Conservation (phyloP, 495 filamentous ascomycete genomes). For the Daldinia grandis region DNA sequence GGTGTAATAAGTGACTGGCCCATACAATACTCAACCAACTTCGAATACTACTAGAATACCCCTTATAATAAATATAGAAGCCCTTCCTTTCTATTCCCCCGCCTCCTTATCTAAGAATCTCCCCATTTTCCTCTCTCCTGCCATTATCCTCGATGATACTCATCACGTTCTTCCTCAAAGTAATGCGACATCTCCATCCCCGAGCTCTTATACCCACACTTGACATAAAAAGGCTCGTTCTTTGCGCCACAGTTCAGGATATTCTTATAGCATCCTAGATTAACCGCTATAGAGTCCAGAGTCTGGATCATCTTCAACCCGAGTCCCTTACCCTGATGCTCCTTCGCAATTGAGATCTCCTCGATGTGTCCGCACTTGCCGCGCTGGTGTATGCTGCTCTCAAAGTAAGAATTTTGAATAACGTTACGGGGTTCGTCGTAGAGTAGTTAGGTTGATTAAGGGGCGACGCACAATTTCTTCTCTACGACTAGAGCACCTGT, state of each 20-base stretch:
- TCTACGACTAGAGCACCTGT: conserved; percentile 82
- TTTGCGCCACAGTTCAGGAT: conserved; percentile 54
- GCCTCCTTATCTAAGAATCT: not conserved
- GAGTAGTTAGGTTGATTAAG: too few relatives aligned
- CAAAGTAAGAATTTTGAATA: conserved; percentile 8
- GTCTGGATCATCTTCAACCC: conserved; percentile 84
- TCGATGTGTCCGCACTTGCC: conserved; percentile 84
- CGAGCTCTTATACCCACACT: conserved; percentile 85
- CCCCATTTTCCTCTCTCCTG: not conserved
- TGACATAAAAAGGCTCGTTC: conserved; percentile 90
- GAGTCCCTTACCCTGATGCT: conserved; percentile 88
- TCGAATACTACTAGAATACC: not conserved
- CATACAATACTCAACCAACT: not conserved
- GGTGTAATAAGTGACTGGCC: not conserved
- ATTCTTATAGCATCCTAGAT: conserved; percentile 84
- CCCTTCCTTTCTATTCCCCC: not conserved
- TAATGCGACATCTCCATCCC: conserved; percentile 98
- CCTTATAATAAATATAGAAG: not conserved
- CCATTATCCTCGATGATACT: conserved; percentile 40
- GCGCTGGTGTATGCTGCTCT: conserved; percentile 65
- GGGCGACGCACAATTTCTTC: conserved; percentile 67
- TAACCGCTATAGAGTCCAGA: conserved; percentile 75
- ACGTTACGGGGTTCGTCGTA: not conserved
- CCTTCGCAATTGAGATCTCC: conserved; percentile 85
- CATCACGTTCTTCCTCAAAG: conserved; percentile 63